Evolutionary conservation across 768 basidiomycete genomes (phyloP), one percentile per base, ranked within the genome.

Genomic region (Rubroboletus pulcherrimus): DNA sequence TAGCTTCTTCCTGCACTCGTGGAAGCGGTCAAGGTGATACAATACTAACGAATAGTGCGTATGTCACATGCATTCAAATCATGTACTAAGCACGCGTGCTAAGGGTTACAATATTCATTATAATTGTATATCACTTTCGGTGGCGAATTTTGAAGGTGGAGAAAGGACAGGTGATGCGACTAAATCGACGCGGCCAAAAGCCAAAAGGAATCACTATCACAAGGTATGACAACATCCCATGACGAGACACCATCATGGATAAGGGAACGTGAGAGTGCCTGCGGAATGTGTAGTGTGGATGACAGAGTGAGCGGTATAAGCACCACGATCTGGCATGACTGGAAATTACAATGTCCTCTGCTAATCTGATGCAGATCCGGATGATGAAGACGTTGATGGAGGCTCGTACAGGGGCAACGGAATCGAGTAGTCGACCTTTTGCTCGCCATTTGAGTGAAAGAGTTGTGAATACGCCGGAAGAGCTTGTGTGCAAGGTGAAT

Each of bases 401-500:
- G 81, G 84, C 15, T 80, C 81, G 64, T 89, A 89, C 24, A 80
- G 73, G 0, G 89, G 90, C 41, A 89, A 71, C 14, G 83, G 85
- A 15, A 48, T 63, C n/a, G 79, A 81, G 57, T 81, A 77, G 64
- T 91, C 89, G 47, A 88, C 75, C 72, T 83, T 87, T 52, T 78
- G 78, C 50, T 90, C 85, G 17, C 91, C 91, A 61, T 89, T 87
- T 17, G 75, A 63, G 64, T 91, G 73, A 72, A 85, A 93, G 19
- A 93, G 75, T 60, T 91, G 88, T 6, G 87, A 89, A 65, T 93
- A 93, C 4, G 85, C 79, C 2, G 91, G 91, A 19, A 90, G 81
- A 41, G 62, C 63, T 14, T 70, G 68, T 5, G 65, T 56, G 49
- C 63, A 62, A 29, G 60, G 69, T 10, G 61, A 49, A 34, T 12